Evolutionary conservation across 352 stramenopile species (phyloP), one percentile per base, ranked within the genome.

Genomic region (Phytophthora chlamydospora): DNA sequence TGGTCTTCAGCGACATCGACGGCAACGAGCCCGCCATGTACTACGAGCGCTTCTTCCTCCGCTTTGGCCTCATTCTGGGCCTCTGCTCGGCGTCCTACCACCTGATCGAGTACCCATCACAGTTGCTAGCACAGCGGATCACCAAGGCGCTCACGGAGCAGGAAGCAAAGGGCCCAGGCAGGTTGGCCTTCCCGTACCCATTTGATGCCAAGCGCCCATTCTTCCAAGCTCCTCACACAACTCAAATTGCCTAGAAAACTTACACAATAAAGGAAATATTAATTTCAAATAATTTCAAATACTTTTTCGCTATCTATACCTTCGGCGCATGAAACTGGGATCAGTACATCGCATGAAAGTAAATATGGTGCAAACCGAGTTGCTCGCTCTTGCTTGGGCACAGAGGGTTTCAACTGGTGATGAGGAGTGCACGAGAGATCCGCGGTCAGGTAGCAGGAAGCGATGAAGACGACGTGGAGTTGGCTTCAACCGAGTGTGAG

Each of bases 41-140:
- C 34, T 78, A 71, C 44, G 69, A 78, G 12, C 55, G 65, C 5
- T 47, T 84, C 42, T 78, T 78, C 16, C 49, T 47, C 0, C 39
- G 60, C 6, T 76, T 83, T 40, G 62, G 51, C 6, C 58, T 85
- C 21, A 49, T 76, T 13, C 47, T 75, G 3, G 6, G 60, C 47
- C 51, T 74, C 8, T 70, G 60, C 42, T 76, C 76, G 0, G 27
- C 59, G 29, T 75, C 75, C 0, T 88, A 83, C 35, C 54, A 75
- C 16, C 14, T 77, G 11, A 27, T 89, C 11, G 77, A 89, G 57
- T 75, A 78, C 36, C 77, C 75, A 24, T 83, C 73, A 2, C 80
- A 86, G 36, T 47, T 72, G 7, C 21, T 83, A 34, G 75, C 80
- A 0, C 55, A 61, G 14, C 55, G 64, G 31, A 70, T 88, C 21